Evolutionary conservation across 192 early-diverging fungal species (phyloP).

Genomic region (Jimgerdemannia lactiflua): DNA sequence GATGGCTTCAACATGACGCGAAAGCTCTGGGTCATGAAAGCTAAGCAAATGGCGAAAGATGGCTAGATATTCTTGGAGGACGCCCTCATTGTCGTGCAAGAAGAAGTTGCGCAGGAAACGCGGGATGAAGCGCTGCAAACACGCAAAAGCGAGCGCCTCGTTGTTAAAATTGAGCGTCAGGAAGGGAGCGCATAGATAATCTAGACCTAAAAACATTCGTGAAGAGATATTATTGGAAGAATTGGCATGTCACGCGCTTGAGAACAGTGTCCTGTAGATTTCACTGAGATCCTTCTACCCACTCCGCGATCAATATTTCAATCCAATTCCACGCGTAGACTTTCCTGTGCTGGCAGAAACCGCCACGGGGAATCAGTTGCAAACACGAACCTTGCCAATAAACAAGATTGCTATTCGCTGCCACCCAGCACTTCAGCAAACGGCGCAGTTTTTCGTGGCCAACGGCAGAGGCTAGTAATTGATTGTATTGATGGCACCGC

Average conservation of each 20-base stretch:
- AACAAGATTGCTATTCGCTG: constrained; percentile 56
- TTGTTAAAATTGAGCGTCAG: constrained; percentile 73
- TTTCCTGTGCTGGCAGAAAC: too few relatives aligned
- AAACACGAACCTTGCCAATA: constrained; percentile 76
- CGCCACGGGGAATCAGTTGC: not conserved
- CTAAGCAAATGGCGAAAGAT: constrained; percentile 63
- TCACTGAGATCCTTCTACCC: not conserved
- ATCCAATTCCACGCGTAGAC: too few relatives aligned
- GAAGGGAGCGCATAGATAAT: constrained; percentile 75
- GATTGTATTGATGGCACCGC: constrained; percentile 67
- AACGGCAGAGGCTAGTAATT: constrained; percentile 53
- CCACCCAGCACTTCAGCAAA: constrained; percentile 58
- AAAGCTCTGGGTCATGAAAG: constrained; percentile 73
- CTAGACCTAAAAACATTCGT: constrained; percentile 45
- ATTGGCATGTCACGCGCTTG: not conserved
- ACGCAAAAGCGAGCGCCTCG: constrained; percentile 69
- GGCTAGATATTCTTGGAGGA: constrained; percentile 68
- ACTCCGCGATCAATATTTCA: not conserved
- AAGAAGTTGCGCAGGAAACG: constrained; percentile 72
- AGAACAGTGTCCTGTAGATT: not conserved
- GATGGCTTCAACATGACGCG: constrained; percentile 56
- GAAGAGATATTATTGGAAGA: not conserved
- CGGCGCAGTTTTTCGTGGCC: constrained; percentile 61
- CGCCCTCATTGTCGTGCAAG: constrained; percentile 62
- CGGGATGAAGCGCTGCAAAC: constrained; percentile 61